Evolutionary conservation across 768 basidiomycete genomes (phyloP), one percentile per base, ranked within the genome.

Genomic region (Sporobolomyces roseus): DNA sequence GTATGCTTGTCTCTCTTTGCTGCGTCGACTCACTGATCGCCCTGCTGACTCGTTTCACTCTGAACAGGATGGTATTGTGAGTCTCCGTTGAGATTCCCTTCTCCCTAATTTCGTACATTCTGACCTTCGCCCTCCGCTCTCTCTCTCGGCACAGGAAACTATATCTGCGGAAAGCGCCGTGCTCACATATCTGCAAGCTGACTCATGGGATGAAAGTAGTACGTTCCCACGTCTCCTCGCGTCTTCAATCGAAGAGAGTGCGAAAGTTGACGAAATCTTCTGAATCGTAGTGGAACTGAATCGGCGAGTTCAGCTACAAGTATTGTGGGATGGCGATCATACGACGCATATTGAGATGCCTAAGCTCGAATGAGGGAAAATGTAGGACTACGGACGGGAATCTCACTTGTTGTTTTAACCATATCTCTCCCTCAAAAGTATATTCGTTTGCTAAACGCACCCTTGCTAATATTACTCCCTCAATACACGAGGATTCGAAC

Each of bases 151-250:
- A 27, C 63, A 72, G 71, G 60, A 65, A 21, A 45, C 68, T 55
- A 41, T 60, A 17, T 66, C 67, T 25, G 50, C 55, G 8, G 23
- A 54, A 3, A 33, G 54, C 2, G 72, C 72, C 0, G 30, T 69
- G 23, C 51, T 73, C 32, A 73, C 68, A 16, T 73, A 61, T 27
- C 41, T 66, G 1, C 56, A 61, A 29, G 68, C 64, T 21, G 72
- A 69, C 35, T 59, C 55, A 4, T 73, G 72, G 72, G 72, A 73
- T 48, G 72, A 73, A 56, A 61, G 60, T 38, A 38, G 68, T 70
- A 10, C 25, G 56, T 29, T 14, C 27, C 29, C n/a, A n/a, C n/a
- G n/a, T n/a, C 3, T 10, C 25, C 25, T 6, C 30, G 17, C 45
- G 35, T 53, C 35, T 6, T 41, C 38, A 41, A 9, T 9, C 9